These are phyloP conservation scores for Penicillium palitans DNA, from an alignment of 2,329 filamentous ascomycete genomes.

Conservation along the genomic window DNA sequence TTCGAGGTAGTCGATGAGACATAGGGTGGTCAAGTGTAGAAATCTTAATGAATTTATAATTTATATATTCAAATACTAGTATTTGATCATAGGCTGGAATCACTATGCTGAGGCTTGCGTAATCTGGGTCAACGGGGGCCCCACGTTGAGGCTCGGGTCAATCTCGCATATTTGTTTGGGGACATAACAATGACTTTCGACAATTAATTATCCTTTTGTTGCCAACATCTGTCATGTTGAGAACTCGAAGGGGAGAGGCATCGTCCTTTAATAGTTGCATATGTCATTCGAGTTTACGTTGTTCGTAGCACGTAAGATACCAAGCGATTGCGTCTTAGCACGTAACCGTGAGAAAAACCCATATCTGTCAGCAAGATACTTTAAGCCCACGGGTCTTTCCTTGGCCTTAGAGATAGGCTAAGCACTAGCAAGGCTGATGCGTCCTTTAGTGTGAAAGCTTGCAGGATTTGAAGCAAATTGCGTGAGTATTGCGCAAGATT, in stretches of 20 bases:
- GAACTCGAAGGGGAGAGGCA: background rate
- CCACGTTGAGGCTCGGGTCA: background rate
- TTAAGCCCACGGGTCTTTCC: background rate
- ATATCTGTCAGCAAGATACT: background rate
- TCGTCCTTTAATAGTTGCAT: background rate
- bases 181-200: background rate
- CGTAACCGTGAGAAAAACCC: background rate
- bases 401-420: background rate
- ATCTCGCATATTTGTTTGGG: background rate
- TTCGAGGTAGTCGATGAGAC: background rate
- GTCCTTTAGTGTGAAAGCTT: background rate
- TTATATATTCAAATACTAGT: background rate
- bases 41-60: too few species aligned
- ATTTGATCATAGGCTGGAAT: background rate
- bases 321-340: slow-evolving; percentile 4
- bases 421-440: background rate
- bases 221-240: background rate
- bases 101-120: background rate
- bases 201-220: background rate
- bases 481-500: background rate
- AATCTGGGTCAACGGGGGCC: background rate
- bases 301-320: background rate
- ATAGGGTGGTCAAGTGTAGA: background rate
- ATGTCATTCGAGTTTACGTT: slow-evolving; percentile 8
- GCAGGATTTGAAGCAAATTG: background rate